Evolutionary conservation across 441 rosid species (phyloP), one percentile per base, ranked within the genome.

Genomic region (Populus trichocarpa): DNA sequence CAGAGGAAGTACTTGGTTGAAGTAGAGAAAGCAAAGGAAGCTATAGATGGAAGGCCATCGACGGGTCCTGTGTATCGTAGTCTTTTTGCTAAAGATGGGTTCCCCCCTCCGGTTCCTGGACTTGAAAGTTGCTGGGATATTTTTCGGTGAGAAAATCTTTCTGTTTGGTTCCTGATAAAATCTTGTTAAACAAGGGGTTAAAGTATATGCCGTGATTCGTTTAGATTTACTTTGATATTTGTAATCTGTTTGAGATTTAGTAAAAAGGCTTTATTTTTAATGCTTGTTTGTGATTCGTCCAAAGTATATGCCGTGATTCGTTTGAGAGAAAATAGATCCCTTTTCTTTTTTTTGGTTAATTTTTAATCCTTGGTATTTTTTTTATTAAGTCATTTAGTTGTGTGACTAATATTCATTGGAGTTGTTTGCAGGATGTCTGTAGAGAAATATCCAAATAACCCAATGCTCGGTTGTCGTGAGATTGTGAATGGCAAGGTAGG

Each of bases 111-210:
- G 6, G 79, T 87, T 71, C 80, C 87, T 4, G 98, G 94, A 23
- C 71, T 92, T 88, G 90, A 93, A 0, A 86, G 91, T 79, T 96
- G 99, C 85, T 96, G 97, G 99, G 98, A 93, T 70, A 79, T 94
- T 86, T 96, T 96, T 83, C 87, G 95, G 98, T 93, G 36, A 73
- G 85, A 23, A 46, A 46, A 32, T 73, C 32, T 70, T 63, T 25
- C 33, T 72, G 78, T 77, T 78, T 69, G 81, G 33, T 66, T 79
- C 76, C 79, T 28, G 67, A 64, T 75, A 65, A 77, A 86, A 63
- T 79, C 64, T 22, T 64, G 42, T 77, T 13, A 8, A 16, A 61
- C 18, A 20, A 20, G 11, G 32, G 6, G 32, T 50, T 74, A 33
- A 33, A 33, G 35, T 33, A 33, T 33, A 33, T 33, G 35, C 35